Conservation (phyloP, 257 asterid species). For the Marsdenia floribunda region DNA sequence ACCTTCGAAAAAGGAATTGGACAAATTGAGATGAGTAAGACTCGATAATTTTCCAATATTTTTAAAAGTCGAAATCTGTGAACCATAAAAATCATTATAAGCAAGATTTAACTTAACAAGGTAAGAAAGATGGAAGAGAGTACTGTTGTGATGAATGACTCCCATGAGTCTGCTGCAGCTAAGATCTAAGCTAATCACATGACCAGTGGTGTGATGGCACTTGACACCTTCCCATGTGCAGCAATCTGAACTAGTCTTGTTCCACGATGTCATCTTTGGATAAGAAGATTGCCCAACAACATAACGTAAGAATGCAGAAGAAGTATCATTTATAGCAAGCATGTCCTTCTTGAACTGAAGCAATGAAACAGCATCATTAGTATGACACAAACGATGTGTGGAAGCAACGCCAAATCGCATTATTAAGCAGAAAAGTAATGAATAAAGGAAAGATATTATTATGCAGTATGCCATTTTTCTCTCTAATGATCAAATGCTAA, state of each 20-base stretch:
- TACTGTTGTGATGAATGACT: constrained; percentile 2
- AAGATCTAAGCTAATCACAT: not conserved
- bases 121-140: constrained; percentile 10
- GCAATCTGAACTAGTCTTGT: not conserved
- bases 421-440: too few species aligned
- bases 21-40: too few species aligned
- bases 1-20: not conserved
- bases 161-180: constrained; percentile 12
- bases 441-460: too few species aligned
- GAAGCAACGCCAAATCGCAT: too few species aligned
- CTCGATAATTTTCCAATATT: not conserved
- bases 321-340: not conserved
- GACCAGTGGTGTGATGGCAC: not conserved
- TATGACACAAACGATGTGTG: not conserved
- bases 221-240: constrained; percentile 1
- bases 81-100: not conserved
- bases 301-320: not conserved
- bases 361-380: not conserved
- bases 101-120: constrained; percentile 6
- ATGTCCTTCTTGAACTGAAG: constrained; percentile 1
- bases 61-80: not conserved
- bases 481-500: too few species aligned
- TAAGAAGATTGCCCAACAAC: not conserved
- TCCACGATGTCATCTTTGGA: constrained; percentile 7
- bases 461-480: too few species aligned